Evolutionary conservation across 768 basidiomycete genomes (phyloP), one percentile per base, ranked within the genome.

Genomic region (Panaeolus cyanescens): DNA sequence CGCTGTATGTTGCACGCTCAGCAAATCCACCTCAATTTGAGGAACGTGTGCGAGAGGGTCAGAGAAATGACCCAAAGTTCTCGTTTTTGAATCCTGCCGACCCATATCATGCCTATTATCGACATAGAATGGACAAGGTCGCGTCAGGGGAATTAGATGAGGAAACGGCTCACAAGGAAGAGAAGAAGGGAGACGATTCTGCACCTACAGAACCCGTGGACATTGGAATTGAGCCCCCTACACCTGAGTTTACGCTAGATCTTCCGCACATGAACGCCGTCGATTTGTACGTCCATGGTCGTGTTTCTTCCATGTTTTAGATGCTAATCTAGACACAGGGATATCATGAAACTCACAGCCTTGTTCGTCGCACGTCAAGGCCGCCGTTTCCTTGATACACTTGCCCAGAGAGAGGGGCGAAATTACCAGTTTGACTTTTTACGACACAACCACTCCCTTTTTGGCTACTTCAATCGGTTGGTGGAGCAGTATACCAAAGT

Each of bases 371-470:
- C 97, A 32, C 89, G 92, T 10, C 86, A 94, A 45, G 97, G 97
- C 2, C 88, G 91, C 53, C 80, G 81, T 37, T 99, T 99, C 77
- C 85, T 98, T 12, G 86, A 88, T 7, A 83, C 88, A 4, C 86
- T 99, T 25, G 95, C 95, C 6, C 81, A 87, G 25, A 86, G 89
- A 36, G 97, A 99, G 78, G 94, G 93, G 8, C 88, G 93, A 42
- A 99, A 99, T 75, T 96, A 93, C 72, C 96, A 99, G 69, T 99
- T 99, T 71, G 97, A 99, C 71, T 99, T 99, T 73, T 83, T 99
- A 55, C 86, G 95, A 40, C 97, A 96, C 9, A 94, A 89, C 1
- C 96, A 99, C 72, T 97, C 96, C 5, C 87, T 99, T 32, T 99
- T 96, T 69, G 90, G 92, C 39, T 96, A 93, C 77, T 99, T 99